Percentiles rank a stretch among this genome's conserved stretches.
phyloP scores from a whole-genome alignment of 192 early-diverging fungal species.

The Coemansia sp. region DNA sequence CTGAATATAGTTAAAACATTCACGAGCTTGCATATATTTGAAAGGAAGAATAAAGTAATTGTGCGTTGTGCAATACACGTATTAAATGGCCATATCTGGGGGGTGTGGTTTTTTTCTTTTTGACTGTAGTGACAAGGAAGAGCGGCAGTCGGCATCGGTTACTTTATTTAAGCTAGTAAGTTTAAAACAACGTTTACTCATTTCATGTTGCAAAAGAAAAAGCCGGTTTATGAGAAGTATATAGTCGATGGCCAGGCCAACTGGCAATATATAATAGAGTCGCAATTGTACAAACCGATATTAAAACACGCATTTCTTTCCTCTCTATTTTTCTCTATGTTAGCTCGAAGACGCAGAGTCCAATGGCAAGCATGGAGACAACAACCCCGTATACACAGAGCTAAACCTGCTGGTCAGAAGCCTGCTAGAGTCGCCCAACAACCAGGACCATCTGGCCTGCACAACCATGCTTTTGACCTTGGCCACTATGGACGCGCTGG shows the following conservation, averaged over 20 bases:
- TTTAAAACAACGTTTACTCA: neutral
- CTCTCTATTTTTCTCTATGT: neutral
- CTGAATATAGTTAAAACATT: neutral
- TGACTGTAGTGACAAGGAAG: neutral
- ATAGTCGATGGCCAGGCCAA: neutral
- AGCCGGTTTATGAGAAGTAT: no score
- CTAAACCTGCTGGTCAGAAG: conserved; percentile 11
- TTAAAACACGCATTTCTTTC: neutral
- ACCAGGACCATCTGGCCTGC: conserved; percentile 23
- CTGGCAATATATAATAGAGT: neutral
- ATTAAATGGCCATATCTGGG: no score
- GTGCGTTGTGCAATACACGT: no score
- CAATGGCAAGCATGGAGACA: conserved; percentile 19
- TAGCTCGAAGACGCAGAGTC: conserved; percentile 27
- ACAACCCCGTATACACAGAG: conserved; percentile 25
- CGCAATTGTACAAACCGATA: no score
- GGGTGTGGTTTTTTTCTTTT: neutral
- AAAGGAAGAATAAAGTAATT: no score
- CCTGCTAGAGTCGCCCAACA: conserved; percentile 6
- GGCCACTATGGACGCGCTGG: conserved; percentile 15
- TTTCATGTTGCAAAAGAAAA: neutral
- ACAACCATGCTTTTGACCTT: conserved; percentile 22
- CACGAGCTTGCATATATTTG: conserved; percentile 16
- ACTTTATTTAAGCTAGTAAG: neutral
- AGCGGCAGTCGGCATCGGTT: neutral